phyloP scores from a whole-genome alignment of 2,329 filamentous ascomycete species.

The Aureobasidium mangrovei region DNA sequence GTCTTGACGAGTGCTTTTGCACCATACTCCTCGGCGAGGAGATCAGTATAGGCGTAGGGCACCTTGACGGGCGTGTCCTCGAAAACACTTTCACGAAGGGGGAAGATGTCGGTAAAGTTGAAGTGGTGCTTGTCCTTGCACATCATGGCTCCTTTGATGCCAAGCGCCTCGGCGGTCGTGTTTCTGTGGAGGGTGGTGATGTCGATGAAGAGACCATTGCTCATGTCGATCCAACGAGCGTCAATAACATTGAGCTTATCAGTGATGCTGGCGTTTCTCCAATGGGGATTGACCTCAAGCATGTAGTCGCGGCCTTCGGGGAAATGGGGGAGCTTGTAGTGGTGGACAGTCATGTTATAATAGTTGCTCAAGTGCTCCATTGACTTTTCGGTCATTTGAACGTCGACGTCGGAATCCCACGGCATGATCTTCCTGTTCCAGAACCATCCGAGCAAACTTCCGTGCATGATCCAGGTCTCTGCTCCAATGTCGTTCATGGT shows the following conservation, averaged over 20 bases:
- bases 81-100: conserved; percentile 46
- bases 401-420: conserved; percentile 54
- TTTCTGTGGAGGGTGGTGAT: conserved; percentile 49
- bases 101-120: conserved; percentile 46
- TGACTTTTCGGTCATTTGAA: conserved; percentile 47
- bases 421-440: conserved; percentile 54
- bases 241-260: conserved; percentile 51
- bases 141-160: conserved; percentile 38
- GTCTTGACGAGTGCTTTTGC: conserved; percentile 38
- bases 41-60: conserved; percentile 47
- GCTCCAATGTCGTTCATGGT: conserved; percentile 49
- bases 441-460: conserved; percentile 53
- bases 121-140: conserved; percentile 52
- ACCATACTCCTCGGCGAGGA: conserved; percentile 50
- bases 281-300: conserved; percentile 52
- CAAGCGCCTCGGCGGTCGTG: conserved; percentile 29
- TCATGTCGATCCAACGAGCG: conserved; percentile 52
- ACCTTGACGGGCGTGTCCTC: conserved; percentile 46
- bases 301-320: conserved; percentile 37
- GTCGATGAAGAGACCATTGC: conserved; percentile 53
- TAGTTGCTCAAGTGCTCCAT: conserved; percentile 49
- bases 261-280: conserved; percentile 33
- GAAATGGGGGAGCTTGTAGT: conserved; percentile 26
- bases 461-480: conserved; percentile 57
- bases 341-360: conserved; percentile 55